Conservation (phyloP, 805 yeast genomes). For the Myxozyma melibiosi region DNA sequence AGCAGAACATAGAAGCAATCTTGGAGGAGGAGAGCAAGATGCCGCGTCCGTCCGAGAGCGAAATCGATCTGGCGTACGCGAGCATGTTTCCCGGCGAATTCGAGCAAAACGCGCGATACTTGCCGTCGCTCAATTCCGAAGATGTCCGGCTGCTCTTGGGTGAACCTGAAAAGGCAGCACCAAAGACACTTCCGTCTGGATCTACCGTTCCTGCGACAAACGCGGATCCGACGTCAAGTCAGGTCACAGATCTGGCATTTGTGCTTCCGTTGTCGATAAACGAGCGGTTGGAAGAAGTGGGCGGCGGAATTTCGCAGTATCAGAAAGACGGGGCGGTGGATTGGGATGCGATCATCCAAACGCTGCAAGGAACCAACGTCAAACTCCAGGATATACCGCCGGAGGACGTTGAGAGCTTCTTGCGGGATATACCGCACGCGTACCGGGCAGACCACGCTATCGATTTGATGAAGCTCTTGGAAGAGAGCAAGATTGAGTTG, state of each 20-base stretch:
- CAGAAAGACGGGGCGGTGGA: too few species aligned
- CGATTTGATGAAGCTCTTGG: slow-evolving; percentile 36
- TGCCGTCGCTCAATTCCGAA: too few species aligned
- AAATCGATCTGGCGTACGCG: slow-evolving; percentile 26
- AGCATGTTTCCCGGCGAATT: slow-evolving; percentile 12
- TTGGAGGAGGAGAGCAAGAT: too few species aligned
- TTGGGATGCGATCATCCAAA: slow-evolving; percentile 33
- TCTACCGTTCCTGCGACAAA: too few species aligned
- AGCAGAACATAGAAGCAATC: neutral
- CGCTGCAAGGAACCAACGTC: slow-evolving; percentile 27
- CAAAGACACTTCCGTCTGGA: too few species aligned
- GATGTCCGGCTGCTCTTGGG: too few species aligned
- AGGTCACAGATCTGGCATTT: too few species aligned
- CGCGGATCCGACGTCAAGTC: too few species aligned
- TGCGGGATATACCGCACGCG: slow-evolving; percentile 37
- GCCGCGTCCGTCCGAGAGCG: slow-evolving; percentile 19
- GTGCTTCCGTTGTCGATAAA: too few species aligned
- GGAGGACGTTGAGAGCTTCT: slow-evolving; percentile 36
- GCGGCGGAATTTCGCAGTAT: too few species aligned
- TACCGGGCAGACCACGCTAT: slow-evolving; percentile 33
- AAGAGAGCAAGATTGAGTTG: slow-evolving; percentile 9
- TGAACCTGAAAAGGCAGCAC: too few species aligned
- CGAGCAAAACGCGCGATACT: neutral
- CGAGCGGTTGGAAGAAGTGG: too few species aligned
- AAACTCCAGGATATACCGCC: slow-evolving; percentile 32